Evolutionary conservation across 2,329 filamentous ascomycete genomes (phyloP).

Genomic region (Colletotrichum sp.): DNA sequence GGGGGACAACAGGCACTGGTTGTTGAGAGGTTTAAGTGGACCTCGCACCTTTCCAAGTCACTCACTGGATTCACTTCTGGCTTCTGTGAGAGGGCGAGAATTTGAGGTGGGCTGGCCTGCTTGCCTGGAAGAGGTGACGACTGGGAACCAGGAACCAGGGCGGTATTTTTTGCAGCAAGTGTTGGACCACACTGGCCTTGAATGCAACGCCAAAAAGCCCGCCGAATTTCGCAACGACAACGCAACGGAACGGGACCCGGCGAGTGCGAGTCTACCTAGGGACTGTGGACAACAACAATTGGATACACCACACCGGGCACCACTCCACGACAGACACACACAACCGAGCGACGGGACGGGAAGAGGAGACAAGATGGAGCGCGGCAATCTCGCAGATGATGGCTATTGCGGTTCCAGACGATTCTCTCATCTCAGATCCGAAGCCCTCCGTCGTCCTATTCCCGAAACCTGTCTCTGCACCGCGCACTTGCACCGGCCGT

Average conservation of each 20-base stretch:
- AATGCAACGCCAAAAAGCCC: slow-evolving; percentile 6
- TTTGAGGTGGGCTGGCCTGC: not conserved
- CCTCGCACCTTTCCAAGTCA: slow-evolving; percentile 10
- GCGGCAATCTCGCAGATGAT: not conserved
- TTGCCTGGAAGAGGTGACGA: not conserved
- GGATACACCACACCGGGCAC: not conserved
- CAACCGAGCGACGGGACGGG: not conserved
- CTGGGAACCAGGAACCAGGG: not conserved
- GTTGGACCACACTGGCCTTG: not conserved
- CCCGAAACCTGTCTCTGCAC: slow-evolving; percentile 1
- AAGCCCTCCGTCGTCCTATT: not conserved
- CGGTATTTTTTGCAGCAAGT: slow-evolving; percentile 11
- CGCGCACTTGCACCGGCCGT: not conserved
- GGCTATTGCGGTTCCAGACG: slow-evolving; percentile 14
- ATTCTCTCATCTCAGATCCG: not conserved
- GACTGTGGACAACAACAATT: not conserved
- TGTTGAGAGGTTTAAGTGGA: slow-evolving; percentile 26
- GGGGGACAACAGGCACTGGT: slow-evolving; percentile 20
- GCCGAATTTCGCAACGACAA: slow-evolving; percentile 8
- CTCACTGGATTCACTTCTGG: slow-evolving; percentile 6
- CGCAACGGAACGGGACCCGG: not conserved
- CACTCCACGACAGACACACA: not conserved
- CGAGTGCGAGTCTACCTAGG: not conserved
- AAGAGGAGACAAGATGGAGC: not conserved
- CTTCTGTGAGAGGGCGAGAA: not conserved